Evolutionary conservation across 1,284 basidiomycete species (phyloP), one percentile per base, ranked within the genome.

Genomic region (Pseudomicrostroma phylloplanum): DNA sequence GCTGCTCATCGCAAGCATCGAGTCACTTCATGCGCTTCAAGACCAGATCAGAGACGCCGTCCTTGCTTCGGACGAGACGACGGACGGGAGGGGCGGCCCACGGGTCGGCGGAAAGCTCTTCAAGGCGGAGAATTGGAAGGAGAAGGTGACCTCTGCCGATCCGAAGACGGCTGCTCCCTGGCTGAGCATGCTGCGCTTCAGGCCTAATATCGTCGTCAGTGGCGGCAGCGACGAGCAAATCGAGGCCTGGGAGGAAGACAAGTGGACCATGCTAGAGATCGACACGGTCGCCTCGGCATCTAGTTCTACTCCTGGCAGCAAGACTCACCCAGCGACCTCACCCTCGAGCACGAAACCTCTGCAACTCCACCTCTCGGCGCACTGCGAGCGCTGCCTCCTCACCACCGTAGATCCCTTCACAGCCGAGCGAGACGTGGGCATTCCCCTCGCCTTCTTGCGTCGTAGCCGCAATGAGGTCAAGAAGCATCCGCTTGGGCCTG

Each of bases 361-460:
- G 42, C 49, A 58, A 17, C 57, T 74, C 0, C 71, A 73, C 42
- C 53, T 74, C 7, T 69, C 73, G 1, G 67, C 72, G 0, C 26
- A 71, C 15, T 74, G 72, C 58, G 65, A 73, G 25, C 23, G 72
- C 13, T 74, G 72, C 36, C 58, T 68, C 9, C 57, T 74, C 8
- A 74, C 72, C 2, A 63, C 72, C 2, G 71, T 74, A 1, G 67
- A 71, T 41, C 72, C 72, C 8, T 46, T 63, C 12, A 71, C 70
- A 7, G 66, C 68, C 1, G 65, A 67, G 26, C 19, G 36, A 13
- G 72, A 74, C 56, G 56, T 61, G 36, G 66, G 66, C 39, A 66
- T 74, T 0, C 71, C 71, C 3, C 57, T 74, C 0, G 67, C 67
- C 26, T 40, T 74, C 26, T 60, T 74, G 41, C 62, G 63, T 12